Evolutionary conservation across 148 eudicot genomes (phyloP), one percentile per base, ranked within the genome.

Genomic region (Selenicereus undatus): DNA sequence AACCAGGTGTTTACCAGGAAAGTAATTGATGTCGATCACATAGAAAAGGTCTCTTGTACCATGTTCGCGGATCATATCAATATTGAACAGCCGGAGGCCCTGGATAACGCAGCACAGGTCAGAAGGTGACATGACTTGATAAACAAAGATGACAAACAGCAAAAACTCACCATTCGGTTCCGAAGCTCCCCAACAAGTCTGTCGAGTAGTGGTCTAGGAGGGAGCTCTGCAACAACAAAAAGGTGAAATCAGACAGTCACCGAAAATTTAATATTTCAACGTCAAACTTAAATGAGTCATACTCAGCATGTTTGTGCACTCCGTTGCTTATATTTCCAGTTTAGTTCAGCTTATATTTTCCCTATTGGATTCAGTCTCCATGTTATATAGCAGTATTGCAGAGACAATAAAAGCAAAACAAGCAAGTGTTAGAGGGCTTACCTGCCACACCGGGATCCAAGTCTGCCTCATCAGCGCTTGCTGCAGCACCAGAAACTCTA

Each of bases 401-500:
- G 42, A 65, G 76, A 39, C 60, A 64, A 51, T 1, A 51, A 14
- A 20, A 69, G 66, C 72, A 32, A 75, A 8, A 35, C 42, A 29
- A 48, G 6, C 14, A 74, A 22, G 43, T 11, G 24, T 52, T 20
- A 58, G 12, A 78, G 48, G 56, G 51, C 64, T 43, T 77, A 91
- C 94, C 94, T 45, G 87, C 94, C 80, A 91, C 87, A 74, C 82
- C 87, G 50, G 94, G 94, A 76, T 90, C 94, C 65, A 89, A 79
- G 75, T 89, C 88, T 39, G 91, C 94, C 88, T 88, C 89, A 75
- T 91, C 94, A 2, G 94, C 94, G 60, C 85, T 83, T 29, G 94
- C 94, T 79, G 94, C 83, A 81, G 94, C 94, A 83, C 91, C 82
- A 27, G 94, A 91, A 78, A 91, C 94, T 87, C 94, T 88, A 13